These are phyloP conservation scores for Trypanosoma lewisi DNA, from an alignment of 208 protist genomes.

Conservation along the genomic window DNA sequence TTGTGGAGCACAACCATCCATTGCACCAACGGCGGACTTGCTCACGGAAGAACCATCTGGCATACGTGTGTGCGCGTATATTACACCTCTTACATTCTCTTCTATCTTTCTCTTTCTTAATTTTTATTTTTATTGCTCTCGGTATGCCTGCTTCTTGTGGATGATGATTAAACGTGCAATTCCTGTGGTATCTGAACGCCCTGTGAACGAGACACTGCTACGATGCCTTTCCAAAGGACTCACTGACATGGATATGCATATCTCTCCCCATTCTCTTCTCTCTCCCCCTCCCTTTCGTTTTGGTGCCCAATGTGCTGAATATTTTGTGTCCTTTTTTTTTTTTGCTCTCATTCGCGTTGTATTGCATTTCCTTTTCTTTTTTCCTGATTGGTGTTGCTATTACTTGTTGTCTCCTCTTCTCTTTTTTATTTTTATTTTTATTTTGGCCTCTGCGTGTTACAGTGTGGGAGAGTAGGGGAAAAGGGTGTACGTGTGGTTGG, in stretches of 20 bases:
- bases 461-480: too few relatives aligned
- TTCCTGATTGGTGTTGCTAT: conserved; percentile 3
- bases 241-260: conserved; percentile 3
- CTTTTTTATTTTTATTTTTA: conserved; percentile 14
- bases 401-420: neutral
- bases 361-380: conserved; percentile 10
- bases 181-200: conserved; percentile 80
- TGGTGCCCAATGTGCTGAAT: neutral
- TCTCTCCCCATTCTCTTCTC: conserved; percentile 12
- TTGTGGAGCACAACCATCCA: too few relatives aligned
- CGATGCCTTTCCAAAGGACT: conserved; percentile 29
- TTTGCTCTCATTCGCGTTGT: neutral
- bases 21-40: too few relatives aligned
- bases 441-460: too few relatives aligned
- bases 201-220: conserved; percentile 50
- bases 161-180: conserved; percentile 49
- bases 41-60: too few relatives aligned
- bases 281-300: conserved; percentile 5
- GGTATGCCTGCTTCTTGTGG: neutral
- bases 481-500: too few relatives aligned
- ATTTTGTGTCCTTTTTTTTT: conserved; percentile 14
- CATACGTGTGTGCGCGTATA: too few relatives aligned
- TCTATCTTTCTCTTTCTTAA: too few relatives aligned
- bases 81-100: too few relatives aligned
- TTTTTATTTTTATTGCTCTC: neutral